These are phyloP conservation scores for Rosa rugosa DNA, from an alignment of 306 rosid species.

Conservation along the genomic window DNA sequence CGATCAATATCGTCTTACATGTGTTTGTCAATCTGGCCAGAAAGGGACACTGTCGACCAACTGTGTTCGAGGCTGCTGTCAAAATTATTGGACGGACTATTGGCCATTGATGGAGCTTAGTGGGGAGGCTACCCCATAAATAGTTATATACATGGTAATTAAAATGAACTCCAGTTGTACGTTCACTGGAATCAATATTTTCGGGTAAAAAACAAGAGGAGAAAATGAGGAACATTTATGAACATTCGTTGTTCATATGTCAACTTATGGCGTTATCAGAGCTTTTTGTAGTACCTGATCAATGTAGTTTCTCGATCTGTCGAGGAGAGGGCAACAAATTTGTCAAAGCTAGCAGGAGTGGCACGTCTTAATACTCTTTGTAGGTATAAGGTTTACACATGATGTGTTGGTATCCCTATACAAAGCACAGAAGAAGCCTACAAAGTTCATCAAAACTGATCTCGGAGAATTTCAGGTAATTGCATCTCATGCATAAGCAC, in stretches of 20 bases:
- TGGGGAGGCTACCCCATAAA: slow-evolving; percentile 9
- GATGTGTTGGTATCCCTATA: too few relatives aligned
- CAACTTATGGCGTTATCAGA: background rate
- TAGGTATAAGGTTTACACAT: too few relatives aligned
- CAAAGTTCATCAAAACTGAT: too few relatives aligned
- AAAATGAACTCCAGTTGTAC: background rate
- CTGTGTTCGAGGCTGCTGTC: background rate
- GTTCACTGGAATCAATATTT: slow-evolving; percentile 4
- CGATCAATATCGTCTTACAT: background rate
- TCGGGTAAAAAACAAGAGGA: background rate
- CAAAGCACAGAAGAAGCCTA: too few relatives aligned
- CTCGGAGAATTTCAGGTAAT: too few relatives aligned
- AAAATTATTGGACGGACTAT: slow-evolving; percentile 2
- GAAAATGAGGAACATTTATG: background rate
- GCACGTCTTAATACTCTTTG: too few relatives aligned
- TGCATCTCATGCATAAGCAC: too few relatives aligned
- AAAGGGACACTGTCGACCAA: slow-evolving; percentile 24
- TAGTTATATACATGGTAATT: background rate
- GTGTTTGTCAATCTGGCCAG: slow-evolving; percentile 11
- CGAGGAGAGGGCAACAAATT: too few relatives aligned
- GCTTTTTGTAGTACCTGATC: too few relatives aligned
- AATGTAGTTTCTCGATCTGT: too few relatives aligned
- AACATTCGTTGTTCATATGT: background rate
- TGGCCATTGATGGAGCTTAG: background rate
- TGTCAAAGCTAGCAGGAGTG: too few relatives aligned